Evolutionary conservation across 306 rosid species (phyloP).

Genomic region (Erythrophleum fordii): DNA sequence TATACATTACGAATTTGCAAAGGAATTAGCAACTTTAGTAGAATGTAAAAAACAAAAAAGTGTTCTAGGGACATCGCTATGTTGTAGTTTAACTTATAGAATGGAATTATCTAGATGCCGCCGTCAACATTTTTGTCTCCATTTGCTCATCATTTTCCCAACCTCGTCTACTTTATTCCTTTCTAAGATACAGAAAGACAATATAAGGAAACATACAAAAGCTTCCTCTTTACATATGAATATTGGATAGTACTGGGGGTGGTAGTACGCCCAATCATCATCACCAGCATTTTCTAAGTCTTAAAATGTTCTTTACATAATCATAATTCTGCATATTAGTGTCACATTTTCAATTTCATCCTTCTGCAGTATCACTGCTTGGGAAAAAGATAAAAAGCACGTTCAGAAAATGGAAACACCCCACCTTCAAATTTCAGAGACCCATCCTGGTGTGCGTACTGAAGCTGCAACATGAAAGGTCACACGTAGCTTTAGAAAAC

Average conservation of each 20-base stretch:
- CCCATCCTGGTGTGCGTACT: too few relatives aligned
- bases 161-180: neutral
- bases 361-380: neutral
- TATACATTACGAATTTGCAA: neutral
- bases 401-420: neutral
- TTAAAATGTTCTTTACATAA: neutral
- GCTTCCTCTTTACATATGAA: neutral
- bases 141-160: neutral
- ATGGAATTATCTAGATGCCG: too few relatives aligned
- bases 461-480: neutral
- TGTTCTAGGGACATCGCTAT: too few relatives aligned
- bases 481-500: neutral
- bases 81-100: too few relatives aligned
- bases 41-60: too few relatives aligned
- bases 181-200: neutral
- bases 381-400: neutral
- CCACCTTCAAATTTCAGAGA: neutral
- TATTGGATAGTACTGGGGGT: too few relatives aligned
- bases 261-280: neutral
- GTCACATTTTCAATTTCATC: neutral
- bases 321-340: neutral
- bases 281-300: neutral
- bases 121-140: neutral
- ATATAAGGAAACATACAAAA: neutral
- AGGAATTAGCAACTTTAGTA: neutral